Evolutionary conservation across 371 early-diverging fungal genomes (phyloP).

Genomic region (Rhizopus stolonifer): DNA sequence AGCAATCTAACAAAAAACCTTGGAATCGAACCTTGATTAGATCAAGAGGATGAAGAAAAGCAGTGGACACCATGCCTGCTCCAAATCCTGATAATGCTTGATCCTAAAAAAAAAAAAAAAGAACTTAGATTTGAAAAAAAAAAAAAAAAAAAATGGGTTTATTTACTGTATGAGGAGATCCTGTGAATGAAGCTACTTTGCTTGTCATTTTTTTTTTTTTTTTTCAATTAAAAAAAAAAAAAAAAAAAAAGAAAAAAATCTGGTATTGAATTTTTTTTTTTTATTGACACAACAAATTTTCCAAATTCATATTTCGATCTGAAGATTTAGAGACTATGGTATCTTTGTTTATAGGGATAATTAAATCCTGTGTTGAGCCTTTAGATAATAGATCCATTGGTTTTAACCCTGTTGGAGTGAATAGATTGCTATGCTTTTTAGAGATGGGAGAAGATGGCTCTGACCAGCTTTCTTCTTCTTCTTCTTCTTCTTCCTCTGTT

Average conservation of each 20-base stretch:
- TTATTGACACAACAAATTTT: slow-evolving; percentile 22
- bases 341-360: not conserved
- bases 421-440: not conserved
- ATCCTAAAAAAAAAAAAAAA: too few species aligned
- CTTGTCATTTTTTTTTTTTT: too few species aligned
- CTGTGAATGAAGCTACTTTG: slow-evolving; percentile 25
- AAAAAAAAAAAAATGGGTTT: too few species aligned
- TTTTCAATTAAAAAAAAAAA: not conserved
- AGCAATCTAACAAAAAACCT: too few species aligned
- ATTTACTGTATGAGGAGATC: slow-evolving; percentile 26
- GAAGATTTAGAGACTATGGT: not conserved
- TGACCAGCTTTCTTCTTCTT: slow-evolving; percentile 18
- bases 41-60: slow-evolving; percentile 87
- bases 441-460: not conserved
- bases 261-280: too few species aligned
- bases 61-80: slow-evolving; percentile 84
- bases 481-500: slow-evolving; percentile 11
- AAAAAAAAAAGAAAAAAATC: not conserved
- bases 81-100: slow-evolving; percentile 88
- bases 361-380: not conserved
- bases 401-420: slow-evolving; percentile 7
- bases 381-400: slow-evolving; percentile 19
- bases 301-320: slow-evolving; percentile 25
- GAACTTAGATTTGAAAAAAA: too few species aligned
- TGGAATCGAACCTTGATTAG: slow-evolving; percentile 90